Evolutionary conservation across 2,329 filamentous ascomycete species (phyloP), one percentile per base, ranked within the genome.

Genomic region (Emmonsiellopsis sp.): DNA sequence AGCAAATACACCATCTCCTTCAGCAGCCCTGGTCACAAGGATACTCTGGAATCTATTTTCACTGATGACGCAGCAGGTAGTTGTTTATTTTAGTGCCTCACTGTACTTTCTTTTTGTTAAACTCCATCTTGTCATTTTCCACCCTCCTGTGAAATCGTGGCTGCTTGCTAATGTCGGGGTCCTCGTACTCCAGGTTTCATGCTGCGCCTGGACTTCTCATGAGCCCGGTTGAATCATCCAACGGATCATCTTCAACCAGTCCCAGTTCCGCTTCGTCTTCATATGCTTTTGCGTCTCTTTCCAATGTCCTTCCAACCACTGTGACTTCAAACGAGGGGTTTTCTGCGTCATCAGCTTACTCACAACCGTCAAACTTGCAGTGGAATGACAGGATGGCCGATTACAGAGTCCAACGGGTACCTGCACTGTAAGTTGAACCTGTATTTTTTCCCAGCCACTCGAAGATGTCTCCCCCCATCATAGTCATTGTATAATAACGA

Each of bases 231-330:
- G 78, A 82, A 68, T 78, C 79, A 56, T 77, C 75, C 53, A 77
- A 74, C 53, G 78, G 77, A 62, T 80, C 75, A 58, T 74, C 73
- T 61, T 77, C 75, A 58, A 74, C 74, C 60, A 77, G 74, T 61
- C 74, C 75, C 55, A 74, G 73, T 60, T 78, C 77, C 58, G 74
- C 73, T 62, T 69, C 72, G 55, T 77, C 76, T 33, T 74, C 74
- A 47, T 69, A 74, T 59, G 68, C 72, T 58, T 77, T 69, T 61
- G 62, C 71, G 42, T 63, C 65, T 57, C 56, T 73, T 49, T 63
- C 66, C 42, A 69, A 65, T 58, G 56, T 65, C 50, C 72, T 69
- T 58, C 56, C 65, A 49, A 68, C 57, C 55, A 57, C 61, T 56
- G 58, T 57, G 43, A 56, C 52, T 46, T 51, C 57, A 34, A 49